Base-by-base conservation (phyloP, 306 rosid species). In the Ochetophila trinervis region DNA sequence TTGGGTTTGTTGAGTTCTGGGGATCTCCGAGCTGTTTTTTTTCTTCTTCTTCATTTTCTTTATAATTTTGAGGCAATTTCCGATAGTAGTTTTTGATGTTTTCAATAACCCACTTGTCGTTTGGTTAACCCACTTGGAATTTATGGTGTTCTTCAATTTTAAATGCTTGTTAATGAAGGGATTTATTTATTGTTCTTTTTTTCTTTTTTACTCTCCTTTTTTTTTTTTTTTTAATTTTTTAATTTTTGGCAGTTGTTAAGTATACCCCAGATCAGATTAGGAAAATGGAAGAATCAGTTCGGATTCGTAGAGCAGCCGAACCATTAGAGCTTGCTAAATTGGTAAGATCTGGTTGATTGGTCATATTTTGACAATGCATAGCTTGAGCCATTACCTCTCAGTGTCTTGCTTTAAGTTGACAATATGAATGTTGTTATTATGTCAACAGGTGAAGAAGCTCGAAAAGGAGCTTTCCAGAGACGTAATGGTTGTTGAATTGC, bases 181-280 rank as follows among this genome's bases (percentile, higher is more conserved):
- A 45, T 24, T 49, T 19, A 2, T 53, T 57, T 66, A 37, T 69
- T 50, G 57, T 45, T 56, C 58, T 48, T 21, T 54, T 49, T n/a
- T n/a, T n/a, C n/a, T n/a, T n/a, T n/a, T n/a, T n/a, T n/a, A n/a
- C n/a, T n/a, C n/a, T n/a, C n/a, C n/a, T n/a, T n/a, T n/a, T n/a
- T n/a, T n/a, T n/a, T n/a, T n/a, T n/a, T n/a, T 42, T 71, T 21
- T 63, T 7, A 13, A 47, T 24, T 44, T 55, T 37, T 27, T 53
- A 74, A 20, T 12, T 48, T 19, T 69, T 65, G n/a, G n/a, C 80
- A 93, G 99, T 72, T 72, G 84, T 73, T 61, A 70, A 70, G 79
- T 90, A 93, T 82, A 87, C 80, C 45, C 89, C 95, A 30, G 96
- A 90, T 81, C 99, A 93, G 91, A 84, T 93, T 73, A 80, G 59